Evolutionary conservation across 2,329 filamentous ascomycete genomes (phyloP).

Genomic region (Phialophora verrucosa): DNA sequence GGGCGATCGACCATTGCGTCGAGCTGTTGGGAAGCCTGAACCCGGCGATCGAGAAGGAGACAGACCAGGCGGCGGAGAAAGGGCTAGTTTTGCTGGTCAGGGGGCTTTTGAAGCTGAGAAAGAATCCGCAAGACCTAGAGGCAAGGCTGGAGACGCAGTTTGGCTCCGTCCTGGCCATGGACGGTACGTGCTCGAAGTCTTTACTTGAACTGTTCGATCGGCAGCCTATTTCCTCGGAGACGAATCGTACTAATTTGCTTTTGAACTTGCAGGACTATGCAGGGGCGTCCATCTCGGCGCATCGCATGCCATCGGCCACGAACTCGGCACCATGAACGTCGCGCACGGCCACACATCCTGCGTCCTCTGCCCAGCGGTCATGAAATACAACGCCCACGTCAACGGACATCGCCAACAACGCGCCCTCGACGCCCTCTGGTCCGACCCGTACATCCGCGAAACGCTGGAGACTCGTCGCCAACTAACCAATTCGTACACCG

Average conservation of each 20-base stretch:
- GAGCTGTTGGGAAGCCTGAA: constrained; percentile 40
- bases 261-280: constrained; percentile 13
- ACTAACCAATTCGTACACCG: constrained; percentile 18
- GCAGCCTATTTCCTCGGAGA: too few relatives aligned
- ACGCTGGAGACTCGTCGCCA: constrained; percentile 13
- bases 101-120: constrained; percentile 40
- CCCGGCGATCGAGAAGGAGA: constrained; percentile 20
- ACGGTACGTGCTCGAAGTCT: constrained; percentile 13
- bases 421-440: constrained; percentile 27
- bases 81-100: constrained; percentile 38
- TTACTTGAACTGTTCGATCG: too few relatives aligned
- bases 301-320: constrained; percentile 23
- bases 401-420: constrained; percentile 24
- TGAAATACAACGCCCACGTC: constrained; percentile 25
- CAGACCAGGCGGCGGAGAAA: constrained; percentile 37
- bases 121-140: constrained; percentile 36
- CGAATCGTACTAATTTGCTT: too few relatives aligned
- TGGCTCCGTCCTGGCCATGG: constrained; percentile 31
- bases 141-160: constrained; percentile 40
- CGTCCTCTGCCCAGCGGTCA: constrained; percentile 21
- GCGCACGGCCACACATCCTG: constrained; percentile 25
- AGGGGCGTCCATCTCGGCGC: constrained; percentile 23
- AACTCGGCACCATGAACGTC: constrained; percentile 27
- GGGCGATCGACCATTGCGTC: constrained; percentile 43
- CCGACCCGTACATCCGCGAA: constrained; percentile 27